Evolutionary conservation across 73 alveolate genomes (phyloP).

Genomic region (Blepharisma stoltei): DNA sequence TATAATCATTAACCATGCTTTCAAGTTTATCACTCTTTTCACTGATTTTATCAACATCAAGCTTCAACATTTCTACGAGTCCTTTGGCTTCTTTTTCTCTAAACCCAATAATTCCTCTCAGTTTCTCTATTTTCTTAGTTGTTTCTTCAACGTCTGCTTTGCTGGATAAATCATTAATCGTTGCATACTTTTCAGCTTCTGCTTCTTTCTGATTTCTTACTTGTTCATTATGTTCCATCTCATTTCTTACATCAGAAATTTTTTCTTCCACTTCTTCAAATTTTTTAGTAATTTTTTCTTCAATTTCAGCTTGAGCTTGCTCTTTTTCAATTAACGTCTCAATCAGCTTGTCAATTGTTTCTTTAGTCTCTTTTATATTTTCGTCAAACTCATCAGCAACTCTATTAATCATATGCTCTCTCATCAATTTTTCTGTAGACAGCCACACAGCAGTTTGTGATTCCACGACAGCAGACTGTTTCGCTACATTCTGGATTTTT

Average conservation of each 20-base stretch:
- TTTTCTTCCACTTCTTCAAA: conserved; percentile 15
- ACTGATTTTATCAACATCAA: neutral
- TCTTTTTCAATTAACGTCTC: conserved; percentile 13
- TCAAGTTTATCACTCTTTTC: neutral
- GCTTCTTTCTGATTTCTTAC: conserved; percentile 29
- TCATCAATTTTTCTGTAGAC: conserved; percentile 45
- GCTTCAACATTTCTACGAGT: neutral
- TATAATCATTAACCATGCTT: neutral
- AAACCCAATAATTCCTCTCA: neutral
- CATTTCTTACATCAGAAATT: neutral
- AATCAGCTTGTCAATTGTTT: neutral
- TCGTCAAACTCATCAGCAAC: conserved; percentile 25
- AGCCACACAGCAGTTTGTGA: conserved; percentile 43
- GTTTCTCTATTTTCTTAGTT: conserved; percentile 29
- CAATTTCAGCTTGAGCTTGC: neutral
- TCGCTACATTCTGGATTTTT: conserved; percentile 25
- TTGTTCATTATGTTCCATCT: conserved; percentile 1
- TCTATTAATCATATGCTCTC: conserved; percentile 46
- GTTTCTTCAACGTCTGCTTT: conserved; percentile 19
- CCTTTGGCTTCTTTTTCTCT: neutral
- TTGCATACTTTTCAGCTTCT: conserved; percentile 26
- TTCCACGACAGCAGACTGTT: conserved; percentile 36
- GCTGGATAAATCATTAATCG: conserved; percentile 24
- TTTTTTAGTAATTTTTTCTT: neutral
- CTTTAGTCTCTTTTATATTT: neutral